Percentiles rank a stretch among this genome's conserved stretches.
Conservation (phyloP, 176 grass and related monocot genomes). For the Aegilops speltoides region DNA sequence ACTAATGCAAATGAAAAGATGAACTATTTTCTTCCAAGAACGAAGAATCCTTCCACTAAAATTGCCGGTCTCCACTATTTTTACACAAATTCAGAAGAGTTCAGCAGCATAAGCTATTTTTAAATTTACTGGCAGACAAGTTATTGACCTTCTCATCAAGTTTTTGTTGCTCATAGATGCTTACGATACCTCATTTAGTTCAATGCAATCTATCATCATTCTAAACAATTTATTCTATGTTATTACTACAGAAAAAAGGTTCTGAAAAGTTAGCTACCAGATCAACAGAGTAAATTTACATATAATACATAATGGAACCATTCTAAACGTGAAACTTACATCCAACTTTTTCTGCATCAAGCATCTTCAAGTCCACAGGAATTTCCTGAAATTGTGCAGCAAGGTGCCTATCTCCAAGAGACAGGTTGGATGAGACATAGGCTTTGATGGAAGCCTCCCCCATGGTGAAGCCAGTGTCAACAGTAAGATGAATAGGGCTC, state of each 20-base stretch:
- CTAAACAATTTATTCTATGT: background rate
- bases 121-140: background rate
- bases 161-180: background rate
- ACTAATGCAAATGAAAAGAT: background rate
- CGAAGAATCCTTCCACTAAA: background rate
- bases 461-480: slow-evolving; percentile 85
- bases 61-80: background rate
- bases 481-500: slow-evolving; percentile 80
- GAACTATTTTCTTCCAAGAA: background rate
- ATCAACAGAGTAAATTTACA: background rate
- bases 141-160: background rate
- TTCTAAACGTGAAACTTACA: slow-evolving; percentile 51
- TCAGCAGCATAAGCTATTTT: background rate
- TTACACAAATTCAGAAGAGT: background rate
- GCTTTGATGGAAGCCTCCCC: slow-evolving; percentile 87
- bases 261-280: background rate
- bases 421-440: slow-evolving; percentile 69
- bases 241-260: background rate
- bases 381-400: slow-evolving; percentile 95
- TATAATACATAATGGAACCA: background rate
- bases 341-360: slow-evolving; percentile 82
- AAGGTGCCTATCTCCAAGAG: slow-evolving; percentile 80
- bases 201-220: background rate
- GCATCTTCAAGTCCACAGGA: slow-evolving; percentile 78
- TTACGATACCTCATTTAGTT: background rate